Conservation (phyloP, 305 asterid genomes). For the Coffea humblotiana region DNA sequence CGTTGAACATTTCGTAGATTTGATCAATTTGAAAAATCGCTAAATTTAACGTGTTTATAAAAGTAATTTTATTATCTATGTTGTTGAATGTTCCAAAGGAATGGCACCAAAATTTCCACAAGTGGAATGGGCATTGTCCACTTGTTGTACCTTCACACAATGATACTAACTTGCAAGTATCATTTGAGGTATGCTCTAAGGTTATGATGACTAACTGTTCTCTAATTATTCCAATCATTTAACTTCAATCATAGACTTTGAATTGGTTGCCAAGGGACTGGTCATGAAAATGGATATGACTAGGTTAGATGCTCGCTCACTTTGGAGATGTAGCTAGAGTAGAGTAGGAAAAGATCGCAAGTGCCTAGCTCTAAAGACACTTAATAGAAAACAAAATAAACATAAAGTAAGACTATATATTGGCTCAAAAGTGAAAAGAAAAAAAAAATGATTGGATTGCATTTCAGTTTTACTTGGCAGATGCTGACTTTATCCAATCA, state of each 20-base stretch:
- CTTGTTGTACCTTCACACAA: slow-evolving; percentile 3
- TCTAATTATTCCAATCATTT: slow-evolving; percentile 18
- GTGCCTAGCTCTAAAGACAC: not conserved
- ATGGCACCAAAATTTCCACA: not conserved
- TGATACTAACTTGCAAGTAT: not conserved
- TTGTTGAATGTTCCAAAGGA: not conserved
- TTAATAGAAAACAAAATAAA: not conserved
- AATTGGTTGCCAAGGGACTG: not conserved
- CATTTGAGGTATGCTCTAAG: slow-evolving; percentile 12
- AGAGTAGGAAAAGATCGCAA: not conserved
- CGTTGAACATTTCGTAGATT: too few species aligned
- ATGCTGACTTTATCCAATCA: not conserved
- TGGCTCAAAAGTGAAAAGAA: not conserved
- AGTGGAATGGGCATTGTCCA: slow-evolving; percentile 5
- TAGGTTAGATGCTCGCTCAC: slow-evolving; percentile 2
- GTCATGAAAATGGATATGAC: not conserved
- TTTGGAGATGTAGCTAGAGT: not conserved
- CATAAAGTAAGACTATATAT: not conserved
- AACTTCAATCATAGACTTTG: slow-evolving; percentile 16
- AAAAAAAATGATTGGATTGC: not conserved
- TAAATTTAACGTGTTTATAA: too few species aligned
- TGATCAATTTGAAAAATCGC: too few species aligned
- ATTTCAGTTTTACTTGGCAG: not conserved
- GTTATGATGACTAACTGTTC: slow-evolving; percentile 6
- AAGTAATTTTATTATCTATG: not conserved